Percentiles rank a stretch among this genome's conserved stretches.
phyloP scores from a whole-genome alignment of 1,284 basidiomycete species.

The Microbotryum lychnidis-dioicae region DNA sequence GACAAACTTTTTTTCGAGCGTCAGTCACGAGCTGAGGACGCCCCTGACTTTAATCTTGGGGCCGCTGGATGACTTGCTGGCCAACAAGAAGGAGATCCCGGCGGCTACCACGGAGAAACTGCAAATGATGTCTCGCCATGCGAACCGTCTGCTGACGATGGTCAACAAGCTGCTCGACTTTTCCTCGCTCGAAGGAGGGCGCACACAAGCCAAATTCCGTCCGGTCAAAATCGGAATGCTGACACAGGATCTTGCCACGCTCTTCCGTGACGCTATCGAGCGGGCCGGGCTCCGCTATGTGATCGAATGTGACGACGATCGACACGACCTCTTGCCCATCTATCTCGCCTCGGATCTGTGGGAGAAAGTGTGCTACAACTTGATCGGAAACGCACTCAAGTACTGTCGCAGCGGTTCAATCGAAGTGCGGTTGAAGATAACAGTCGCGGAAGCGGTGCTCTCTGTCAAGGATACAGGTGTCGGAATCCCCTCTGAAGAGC shows the following conservation, averaged over 20 bases:
- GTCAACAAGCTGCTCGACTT: constrained; percentile 35
- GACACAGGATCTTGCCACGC: constrained; percentile 41
- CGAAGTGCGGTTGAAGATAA: constrained; percentile 20
- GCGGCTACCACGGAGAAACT: constrained; percentile 33
- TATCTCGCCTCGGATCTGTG: constrained; percentile 42
- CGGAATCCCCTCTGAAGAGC: constrained; percentile 41
- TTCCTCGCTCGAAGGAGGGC: constrained; percentile 28
- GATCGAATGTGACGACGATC: constrained; percentile 40
- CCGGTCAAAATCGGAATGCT: constrained; percentile 40
- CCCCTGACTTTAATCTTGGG: constrained; percentile 42
- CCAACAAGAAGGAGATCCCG: constrained; percentile 27
- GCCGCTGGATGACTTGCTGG: constrained; percentile 32
- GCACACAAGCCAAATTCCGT: constrained; percentile 40
- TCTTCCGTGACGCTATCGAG: constrained; percentile 40
- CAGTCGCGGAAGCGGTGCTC: constrained; percentile 26
- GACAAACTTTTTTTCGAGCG: constrained; percentile 36
- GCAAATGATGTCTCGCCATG: constrained; percentile 19
- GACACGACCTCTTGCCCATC: constrained; percentile 32
- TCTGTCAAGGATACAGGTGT: constrained; percentile 43
- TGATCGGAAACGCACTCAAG: constrained; percentile 41
- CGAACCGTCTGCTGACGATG: constrained; percentile 17
- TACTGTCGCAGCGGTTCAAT: constrained; percentile 30
- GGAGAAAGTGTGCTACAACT: constrained; percentile 45
- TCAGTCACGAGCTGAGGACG: constrained; percentile 43
- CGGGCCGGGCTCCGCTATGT: constrained; percentile 37